phyloP scores from a whole-genome alignment of 2,329 filamentous ascomycete species.

The Xylaria sp. region DNA sequence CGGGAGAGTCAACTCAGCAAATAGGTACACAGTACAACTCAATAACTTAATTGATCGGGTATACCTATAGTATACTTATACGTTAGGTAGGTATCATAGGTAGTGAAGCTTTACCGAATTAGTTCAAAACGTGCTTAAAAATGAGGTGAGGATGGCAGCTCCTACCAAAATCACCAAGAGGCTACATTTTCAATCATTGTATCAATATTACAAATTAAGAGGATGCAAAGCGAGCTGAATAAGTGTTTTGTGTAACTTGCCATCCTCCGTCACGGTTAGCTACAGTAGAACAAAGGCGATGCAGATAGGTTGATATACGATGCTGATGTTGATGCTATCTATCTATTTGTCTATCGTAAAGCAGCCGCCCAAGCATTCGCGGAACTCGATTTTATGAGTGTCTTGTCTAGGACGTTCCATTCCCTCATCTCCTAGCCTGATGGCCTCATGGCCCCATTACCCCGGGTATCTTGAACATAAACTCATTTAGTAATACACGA shows the following conservation, averaged over 20 bases:
- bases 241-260: not conserved
- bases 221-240: not conserved
- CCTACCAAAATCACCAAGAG: no score
- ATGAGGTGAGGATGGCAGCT: not conserved
- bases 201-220: not conserved
- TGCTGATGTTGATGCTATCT: constrained; percentile 3
- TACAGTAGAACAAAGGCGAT: not conserved
- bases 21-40: no score
- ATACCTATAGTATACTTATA: no score
- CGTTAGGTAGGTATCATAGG: no score
- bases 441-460: constrained; percentile 12
- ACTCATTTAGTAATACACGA: constrained; percentile 26
- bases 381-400: not conserved
- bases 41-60: not conserved
- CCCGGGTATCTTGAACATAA: constrained; percentile 26
- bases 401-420: constrained; percentile 3
- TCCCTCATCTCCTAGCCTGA: constrained; percentile 1
- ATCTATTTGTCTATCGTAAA: constrained; percentile 12
- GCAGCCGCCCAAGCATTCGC: not conserved
- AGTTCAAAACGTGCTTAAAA: not conserved
- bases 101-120: not conserved
- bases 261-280: not conserved
- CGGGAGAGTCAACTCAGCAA: not conserved
- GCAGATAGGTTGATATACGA: constrained; percentile 1
- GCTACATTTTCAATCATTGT: no score